Conservation (phyloP, 2,329 filamentous ascomycete species). For the Paecilomyces sp. region DNA sequence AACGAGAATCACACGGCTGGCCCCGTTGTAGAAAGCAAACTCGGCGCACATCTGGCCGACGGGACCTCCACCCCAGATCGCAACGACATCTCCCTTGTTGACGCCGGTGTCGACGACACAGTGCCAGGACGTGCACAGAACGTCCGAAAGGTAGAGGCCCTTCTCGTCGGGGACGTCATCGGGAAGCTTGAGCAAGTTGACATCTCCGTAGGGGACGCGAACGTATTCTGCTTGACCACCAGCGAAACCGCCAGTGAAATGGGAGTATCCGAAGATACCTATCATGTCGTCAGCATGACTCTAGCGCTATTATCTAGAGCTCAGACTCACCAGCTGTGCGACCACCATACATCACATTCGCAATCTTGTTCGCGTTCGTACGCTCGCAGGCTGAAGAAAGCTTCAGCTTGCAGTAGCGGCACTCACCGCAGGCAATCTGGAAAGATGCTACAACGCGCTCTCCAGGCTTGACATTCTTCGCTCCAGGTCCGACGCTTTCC, state of each 20-base stretch:
- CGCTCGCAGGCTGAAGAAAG: conserved; percentile 71
- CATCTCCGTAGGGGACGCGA: conserved; percentile 70
- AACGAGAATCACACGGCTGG: conserved; percentile 68
- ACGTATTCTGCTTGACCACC: conserved; percentile 85
- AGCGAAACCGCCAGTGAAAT: conserved; percentile 77
- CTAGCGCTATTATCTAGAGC: background rate
- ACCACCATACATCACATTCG: conserved; percentile 71
- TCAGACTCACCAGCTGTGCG: conserved; percentile 56
- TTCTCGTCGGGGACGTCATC: conserved; percentile 79
- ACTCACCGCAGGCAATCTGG: conserved; percentile 64
- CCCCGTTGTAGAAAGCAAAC: conserved; percentile 63
- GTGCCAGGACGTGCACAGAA: conserved; percentile 72
- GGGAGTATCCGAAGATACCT: conserved; percentile 64
- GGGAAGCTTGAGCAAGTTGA: conserved; percentile 74
- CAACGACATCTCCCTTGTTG: conserved; percentile 68
- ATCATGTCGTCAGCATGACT: conserved; percentile 5
- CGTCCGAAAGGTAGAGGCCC: conserved; percentile 72
- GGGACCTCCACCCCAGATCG: conserved; percentile 80
- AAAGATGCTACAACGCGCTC: conserved; percentile 76
- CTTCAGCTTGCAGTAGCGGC: conserved; percentile 73
- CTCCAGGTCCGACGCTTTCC: conserved; percentile 48
- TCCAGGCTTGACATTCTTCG: conserved; percentile 50
- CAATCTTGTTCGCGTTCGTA: conserved; percentile 67
- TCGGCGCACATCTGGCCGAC: conserved; percentile 73
- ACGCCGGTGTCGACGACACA: conserved; percentile 76